Conservation (phyloP, 2,329 filamentous ascomycete species). For the Exophiala calicioides region DNA sequence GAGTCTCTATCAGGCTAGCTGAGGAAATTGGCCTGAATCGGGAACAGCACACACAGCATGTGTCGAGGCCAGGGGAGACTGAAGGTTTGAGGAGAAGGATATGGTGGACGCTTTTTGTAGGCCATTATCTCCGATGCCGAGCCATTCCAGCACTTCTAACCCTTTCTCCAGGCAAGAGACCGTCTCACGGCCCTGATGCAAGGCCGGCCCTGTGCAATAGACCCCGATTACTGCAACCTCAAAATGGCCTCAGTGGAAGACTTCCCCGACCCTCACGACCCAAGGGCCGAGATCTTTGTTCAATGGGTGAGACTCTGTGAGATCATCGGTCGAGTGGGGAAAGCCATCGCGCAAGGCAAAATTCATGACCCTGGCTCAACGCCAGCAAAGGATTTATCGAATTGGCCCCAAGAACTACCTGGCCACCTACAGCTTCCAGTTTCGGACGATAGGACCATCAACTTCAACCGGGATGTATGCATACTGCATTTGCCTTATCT, state of each 20-base stretch:
- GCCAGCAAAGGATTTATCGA: constrained; percentile 38
- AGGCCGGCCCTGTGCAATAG: constrained; percentile 47
- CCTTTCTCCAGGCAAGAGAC: constrained; percentile 36
- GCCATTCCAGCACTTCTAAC: neutral
- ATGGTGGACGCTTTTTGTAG: constrained; percentile 45
- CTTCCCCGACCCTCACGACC: constrained; percentile 37
- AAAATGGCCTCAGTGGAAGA: constrained; percentile 40
- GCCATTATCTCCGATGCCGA: neutral
- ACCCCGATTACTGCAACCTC: constrained; percentile 46
- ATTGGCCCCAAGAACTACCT: constrained; percentile 40
- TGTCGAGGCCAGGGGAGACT: constrained; percentile 4
- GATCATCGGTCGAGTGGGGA: constrained; percentile 45
- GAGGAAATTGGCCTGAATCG: constrained; percentile 50
- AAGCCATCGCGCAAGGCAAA: constrained; percentile 37
- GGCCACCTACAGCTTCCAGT: constrained; percentile 38
- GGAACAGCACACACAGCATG: constrained; percentile 28
- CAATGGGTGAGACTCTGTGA: constrained; percentile 45
- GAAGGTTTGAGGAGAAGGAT: constrained; percentile 39
- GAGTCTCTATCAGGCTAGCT: constrained; percentile 45
- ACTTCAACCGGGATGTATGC: constrained; percentile 45
- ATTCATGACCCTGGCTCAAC: constrained; percentile 28
- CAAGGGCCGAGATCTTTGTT: constrained; percentile 44
- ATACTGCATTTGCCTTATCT: constrained; percentile 47
- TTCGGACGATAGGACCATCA: constrained; percentile 31
- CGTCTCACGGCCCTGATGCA: constrained; percentile 46